Percentiles rank a stretch among this genome's conserved stretches.
Evolutionary conservation across 2,329 filamentous ascomycete species (phyloP).

Genomic region (Nigrospora osmanthi): DNA sequence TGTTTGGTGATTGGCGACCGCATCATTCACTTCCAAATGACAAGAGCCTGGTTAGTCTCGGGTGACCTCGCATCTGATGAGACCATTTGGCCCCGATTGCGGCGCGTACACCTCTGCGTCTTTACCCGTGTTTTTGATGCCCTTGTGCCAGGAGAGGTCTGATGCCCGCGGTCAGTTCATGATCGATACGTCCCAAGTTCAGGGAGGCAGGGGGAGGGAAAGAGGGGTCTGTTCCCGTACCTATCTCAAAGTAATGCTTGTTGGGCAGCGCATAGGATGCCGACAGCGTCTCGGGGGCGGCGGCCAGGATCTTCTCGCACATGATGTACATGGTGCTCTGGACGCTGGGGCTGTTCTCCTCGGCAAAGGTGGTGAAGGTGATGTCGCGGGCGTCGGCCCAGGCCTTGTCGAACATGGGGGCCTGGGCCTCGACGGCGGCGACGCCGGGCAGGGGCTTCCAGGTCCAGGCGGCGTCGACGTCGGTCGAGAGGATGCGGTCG

Average conservation of each 20-base stretch:
- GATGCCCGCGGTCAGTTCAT: neutral
- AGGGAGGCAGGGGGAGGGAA: neutral
- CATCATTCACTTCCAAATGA: too few relatives aligned
- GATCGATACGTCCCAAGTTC: neutral
- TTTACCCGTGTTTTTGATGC: constrained; percentile 86
- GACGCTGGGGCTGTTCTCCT: constrained; percentile 85
- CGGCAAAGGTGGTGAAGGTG: constrained; percentile 86
- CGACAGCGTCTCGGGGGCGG: constrained; percentile 60
- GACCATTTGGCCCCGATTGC: constrained; percentile 85
- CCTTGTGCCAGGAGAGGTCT: constrained; percentile 97
- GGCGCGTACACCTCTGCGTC: constrained; percentile 94
- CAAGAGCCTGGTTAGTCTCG: constrained; percentile 26
- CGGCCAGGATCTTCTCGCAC: constrained; percentile 76
- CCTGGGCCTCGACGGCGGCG: constrained; percentile 56
- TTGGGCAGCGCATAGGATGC: constrained; percentile 87
- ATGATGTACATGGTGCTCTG: constrained; percentile 99
- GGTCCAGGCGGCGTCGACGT: constrained; percentile 79
- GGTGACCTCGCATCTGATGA: constrained; percentile 88
- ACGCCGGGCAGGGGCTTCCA: constrained; percentile 68
- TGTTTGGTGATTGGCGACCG: too few relatives aligned
- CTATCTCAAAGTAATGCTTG: constrained; percentile 98
- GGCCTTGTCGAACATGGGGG: constrained; percentile 66
- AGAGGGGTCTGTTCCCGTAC: constrained; percentile 39
- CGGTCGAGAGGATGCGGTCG: constrained; percentile 93
- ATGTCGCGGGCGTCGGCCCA: constrained; percentile 73